phyloP scores from a whole-genome alignment of 2,329 filamentous ascomycete genomes.

The Penicillium crustosum region DNA sequence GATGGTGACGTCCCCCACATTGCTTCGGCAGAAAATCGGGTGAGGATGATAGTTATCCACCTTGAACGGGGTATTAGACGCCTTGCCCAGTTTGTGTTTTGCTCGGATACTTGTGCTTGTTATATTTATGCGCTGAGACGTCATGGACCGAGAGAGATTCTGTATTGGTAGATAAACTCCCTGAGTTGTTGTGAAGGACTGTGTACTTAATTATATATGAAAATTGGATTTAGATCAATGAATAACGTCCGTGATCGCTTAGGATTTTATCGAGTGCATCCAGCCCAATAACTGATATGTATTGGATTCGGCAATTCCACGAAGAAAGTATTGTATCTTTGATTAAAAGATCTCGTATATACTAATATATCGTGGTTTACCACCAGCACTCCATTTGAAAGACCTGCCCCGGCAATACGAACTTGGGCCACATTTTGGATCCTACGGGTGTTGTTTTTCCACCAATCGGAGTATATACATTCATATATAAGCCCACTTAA shows the following conservation, averaged over 20 bases:
- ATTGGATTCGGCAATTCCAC: background rate
- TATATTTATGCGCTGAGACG: background rate
- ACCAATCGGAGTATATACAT: conserved; percentile 4
- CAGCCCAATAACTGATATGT: no score
- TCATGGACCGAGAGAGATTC: background rate
- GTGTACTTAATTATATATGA: background rate
- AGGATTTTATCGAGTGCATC: no score
- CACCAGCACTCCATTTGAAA: no score
- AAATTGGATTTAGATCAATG: background rate
- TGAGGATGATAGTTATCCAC: background rate
- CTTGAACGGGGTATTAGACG: background rate
- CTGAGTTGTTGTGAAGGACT: background rate
- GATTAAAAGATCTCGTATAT: background rate
- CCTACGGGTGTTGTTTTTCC: background rate
- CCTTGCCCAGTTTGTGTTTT: background rate
- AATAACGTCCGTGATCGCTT: background rate
- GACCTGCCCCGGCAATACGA: background rate
- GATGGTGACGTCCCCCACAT: background rate
- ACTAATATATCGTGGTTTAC: background rate
- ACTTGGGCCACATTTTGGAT: background rate
- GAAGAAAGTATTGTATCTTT: background rate
- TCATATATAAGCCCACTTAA: background rate
- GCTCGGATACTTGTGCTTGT: background rate
- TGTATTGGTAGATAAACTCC: background rate
- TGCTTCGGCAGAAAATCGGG: background rate